These are phyloP conservation scores for Plantago coronopus DNA, from an alignment of 305 asterid genomes.

Conservation along the genomic window DNA sequence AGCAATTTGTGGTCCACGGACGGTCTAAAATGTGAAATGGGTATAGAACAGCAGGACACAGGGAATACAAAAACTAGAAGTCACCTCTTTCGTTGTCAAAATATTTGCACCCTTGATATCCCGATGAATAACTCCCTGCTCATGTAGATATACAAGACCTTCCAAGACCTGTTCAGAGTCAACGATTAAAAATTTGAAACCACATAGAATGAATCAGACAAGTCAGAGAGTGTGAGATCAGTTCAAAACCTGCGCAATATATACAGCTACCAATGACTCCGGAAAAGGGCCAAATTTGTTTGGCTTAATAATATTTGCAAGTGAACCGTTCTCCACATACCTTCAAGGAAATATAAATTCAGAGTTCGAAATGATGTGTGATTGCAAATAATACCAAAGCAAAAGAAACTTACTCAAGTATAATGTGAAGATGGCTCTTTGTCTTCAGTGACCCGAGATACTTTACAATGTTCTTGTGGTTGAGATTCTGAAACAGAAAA, in stretches of 20 bases:
- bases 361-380: slow-evolving; percentile 2
- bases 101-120: slow-evolving; percentile 80
- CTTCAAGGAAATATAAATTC: slow-evolving; percentile 32
- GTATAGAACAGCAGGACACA: slow-evolving; percentile 4
- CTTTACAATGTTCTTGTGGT: slow-evolving; percentile 93
- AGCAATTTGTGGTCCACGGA: too few relatives aligned
- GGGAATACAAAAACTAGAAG: slow-evolving; percentile 1
- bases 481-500: slow-evolving; percentile 66
- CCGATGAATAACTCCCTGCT: slow-evolving; percentile 98
- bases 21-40: too few relatives aligned
- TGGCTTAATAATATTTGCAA: slow-evolving; percentile 94
- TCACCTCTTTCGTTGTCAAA: slow-evolving; percentile 69
- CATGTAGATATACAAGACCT: slow-evolving; percentile 95
- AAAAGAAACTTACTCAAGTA: slow-evolving; percentile 50
- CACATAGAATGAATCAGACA: slow-evolving; percentile 20
- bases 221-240: slow-evolving; percentile 18
- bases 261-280: slow-evolving; percentile 94
- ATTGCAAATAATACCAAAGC: slow-evolving; percentile 10
- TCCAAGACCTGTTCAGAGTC: slow-evolving; percentile 69
- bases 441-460: slow-evolving; percentile 96
- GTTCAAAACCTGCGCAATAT: slow-evolving; percentile 83
- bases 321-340: slow-evolving; percentile 92
- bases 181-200: slow-evolving; percentile 25
- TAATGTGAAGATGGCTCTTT: slow-evolving; percentile 87
- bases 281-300: slow-evolving; percentile 99